Base-by-base conservation (phyloP, 1,284 basidiomycete species). In the Cystobasidium sp. region DNA sequence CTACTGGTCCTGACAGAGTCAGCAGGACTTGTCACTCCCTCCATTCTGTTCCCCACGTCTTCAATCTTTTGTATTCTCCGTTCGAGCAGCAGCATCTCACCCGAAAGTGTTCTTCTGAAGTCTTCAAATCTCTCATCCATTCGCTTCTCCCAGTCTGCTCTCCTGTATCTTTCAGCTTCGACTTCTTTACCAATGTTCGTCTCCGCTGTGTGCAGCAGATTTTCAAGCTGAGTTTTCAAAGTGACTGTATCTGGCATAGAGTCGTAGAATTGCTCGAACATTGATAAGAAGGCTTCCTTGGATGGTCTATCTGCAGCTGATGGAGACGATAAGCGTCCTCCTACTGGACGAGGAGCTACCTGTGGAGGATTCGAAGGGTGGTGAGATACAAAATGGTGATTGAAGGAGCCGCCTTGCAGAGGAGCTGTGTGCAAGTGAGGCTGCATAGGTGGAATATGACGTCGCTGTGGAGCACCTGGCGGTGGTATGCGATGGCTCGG, bases 131-230 rank as follows among this genome's bases (percentile, higher is more conserved):
- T 63, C 46, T 63, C 16, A 24, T 63, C 61, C 46, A 63, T 64
- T 41, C 39, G 52, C 8, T 64, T 53, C 49, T 71, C 69, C 69
- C 69, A 71, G 6, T 63, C 69, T 55, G 18, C 47, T 43, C 69
- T 43, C 24, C 47, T 43, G 16, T 41, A 16, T 22, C 22, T 52
- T 20, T 62, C 61, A 37, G 14, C 47, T 61, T 53, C 69, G 8
- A 64, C 16, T 51, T 69, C 68, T 44, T 61, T 62, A 20, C 39
- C 31, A 39, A 69, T 69, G 18, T 52, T 71, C 2, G 24, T 31
- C 18, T 53, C 59, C n/a, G 61, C 69, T 20, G 22, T 64, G 22
- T 62, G 31, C 8, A 71, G 18, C 18, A 71, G 18, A 6, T 41
- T 10, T 24, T 64, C 37, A 12, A 71, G 22, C 24, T 71, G 59